Evolutionary conservation across 2,329 filamentous ascomycete species (phyloP).

Genomic region (Fusarium sp.): DNA sequence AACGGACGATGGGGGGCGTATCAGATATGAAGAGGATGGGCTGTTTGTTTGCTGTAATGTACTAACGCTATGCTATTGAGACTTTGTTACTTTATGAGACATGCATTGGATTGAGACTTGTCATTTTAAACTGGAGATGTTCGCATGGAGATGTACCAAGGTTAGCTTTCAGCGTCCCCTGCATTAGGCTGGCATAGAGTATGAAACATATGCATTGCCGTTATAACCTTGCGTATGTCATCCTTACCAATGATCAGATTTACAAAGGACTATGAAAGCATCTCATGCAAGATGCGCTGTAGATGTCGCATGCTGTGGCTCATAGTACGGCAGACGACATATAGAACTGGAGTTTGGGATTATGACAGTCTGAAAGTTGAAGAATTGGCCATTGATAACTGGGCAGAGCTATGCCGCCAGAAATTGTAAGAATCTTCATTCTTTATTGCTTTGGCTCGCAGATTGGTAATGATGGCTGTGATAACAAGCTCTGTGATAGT

Average conservation of each 20-base stretch:
- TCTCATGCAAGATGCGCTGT: constrained; percentile 38
- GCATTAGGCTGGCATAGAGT: not conserved
- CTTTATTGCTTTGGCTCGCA: not conserved
- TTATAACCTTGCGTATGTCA: not conserved
- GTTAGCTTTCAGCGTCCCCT: not conserved
- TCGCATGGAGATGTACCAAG: not conserved
- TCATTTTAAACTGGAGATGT: not conserved
- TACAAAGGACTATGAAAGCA: not conserved
- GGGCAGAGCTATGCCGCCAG: not conserved
- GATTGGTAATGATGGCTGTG: no score
- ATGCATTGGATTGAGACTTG: not conserved
- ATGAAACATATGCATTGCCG: constrained; percentile 9
- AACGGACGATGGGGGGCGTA: constrained; percentile 36
- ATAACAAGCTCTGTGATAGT: no score
- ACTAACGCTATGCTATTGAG: not conserved
- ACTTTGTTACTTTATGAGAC: not conserved
- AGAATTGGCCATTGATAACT: not conserved
- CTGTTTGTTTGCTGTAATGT: not conserved
- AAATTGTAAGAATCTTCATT: not conserved
- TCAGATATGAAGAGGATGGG: not conserved
- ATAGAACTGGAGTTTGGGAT: not conserved
- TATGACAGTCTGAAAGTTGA: not conserved
- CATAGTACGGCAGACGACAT: not conserved
- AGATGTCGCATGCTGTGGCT: constrained; percentile 21
- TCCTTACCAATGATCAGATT: constrained; percentile 3